phyloP scores from a whole-genome alignment of 768 basidiomycete genomes.

The Lanmaoa rubissima region DNA sequence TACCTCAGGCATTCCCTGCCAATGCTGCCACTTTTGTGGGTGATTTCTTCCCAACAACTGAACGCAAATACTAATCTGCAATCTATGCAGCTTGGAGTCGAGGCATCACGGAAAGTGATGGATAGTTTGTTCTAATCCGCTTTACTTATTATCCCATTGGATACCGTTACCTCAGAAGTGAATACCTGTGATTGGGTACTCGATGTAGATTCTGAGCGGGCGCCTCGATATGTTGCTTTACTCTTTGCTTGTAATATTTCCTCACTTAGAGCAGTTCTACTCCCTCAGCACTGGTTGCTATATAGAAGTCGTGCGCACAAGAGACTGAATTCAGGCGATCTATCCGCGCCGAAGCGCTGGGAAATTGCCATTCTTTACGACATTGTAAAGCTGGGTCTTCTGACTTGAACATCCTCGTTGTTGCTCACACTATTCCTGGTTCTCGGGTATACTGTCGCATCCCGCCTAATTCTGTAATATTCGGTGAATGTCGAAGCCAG shows the following conservation, averaged over 20 bases:
- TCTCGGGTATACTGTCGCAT: background rate
- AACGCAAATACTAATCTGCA: background rate
- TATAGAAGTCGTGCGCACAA: conserved; percentile 1
- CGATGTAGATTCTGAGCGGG: conserved; percentile 4
- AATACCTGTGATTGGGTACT: conserved; percentile 3
- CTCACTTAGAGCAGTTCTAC: conserved; percentile 4
- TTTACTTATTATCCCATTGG: background rate
- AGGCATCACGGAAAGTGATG: conserved; percentile 81
- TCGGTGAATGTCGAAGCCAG: conserved; percentile 21
- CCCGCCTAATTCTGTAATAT: background rate
- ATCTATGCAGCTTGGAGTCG: conserved; percentile 76
- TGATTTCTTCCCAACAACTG: conserved; percentile 15
- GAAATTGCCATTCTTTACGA: conserved; percentile 11
- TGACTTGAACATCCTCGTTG: conserved; percentile 3
- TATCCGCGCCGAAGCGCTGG: background rate
- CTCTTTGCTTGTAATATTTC: conserved; percentile 1
- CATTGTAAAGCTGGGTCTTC: background rate
- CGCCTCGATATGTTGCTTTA: conserved; percentile 8
- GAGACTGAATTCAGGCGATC: background rate
- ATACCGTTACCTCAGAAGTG: conserved; percentile 1
- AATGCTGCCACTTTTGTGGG: conserved; percentile 93
- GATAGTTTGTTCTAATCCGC: conserved; percentile 55
- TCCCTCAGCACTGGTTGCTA: background rate
- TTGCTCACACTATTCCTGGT: conserved; percentile 1
- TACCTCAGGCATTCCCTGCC: conserved; percentile 85